Base-by-base conservation (phyloP, 1,284 basidiomycete genomes). In the Cystodermella granulosa region DNA sequence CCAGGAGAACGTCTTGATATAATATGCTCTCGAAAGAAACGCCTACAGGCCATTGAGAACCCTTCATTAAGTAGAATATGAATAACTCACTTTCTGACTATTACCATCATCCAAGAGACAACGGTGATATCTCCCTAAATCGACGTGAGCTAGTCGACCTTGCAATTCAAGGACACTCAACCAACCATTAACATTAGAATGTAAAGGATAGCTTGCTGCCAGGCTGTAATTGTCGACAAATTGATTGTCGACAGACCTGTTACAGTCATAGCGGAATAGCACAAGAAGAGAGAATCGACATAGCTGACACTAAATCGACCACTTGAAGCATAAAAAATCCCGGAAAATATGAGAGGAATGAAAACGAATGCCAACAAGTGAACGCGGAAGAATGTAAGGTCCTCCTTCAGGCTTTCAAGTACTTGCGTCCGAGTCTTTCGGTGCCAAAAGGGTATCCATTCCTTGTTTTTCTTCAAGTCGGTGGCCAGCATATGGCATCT, bases 191-290 rank as follows among this genome's bases (percentile, higher is more conserved):
- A 51, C 74, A 79, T 77, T n/a, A 77, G 59, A 17, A 77, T 49
- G 51, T 72, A 77, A 17, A 83, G 55, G 24, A 83, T 77, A 13
- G 69, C 69, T 61, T 84, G 82, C 57, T 84, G 81, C 55, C 74
- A 78, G 6, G 60, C 64, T 2, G 79, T 82, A 24, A 74, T 47
- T 3, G 74, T 78, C 5, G 71, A 73, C 2, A 75, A 52, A 54
- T 79, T 79, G 24, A 80, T 64, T 2, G 77, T 79, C 15, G 71
- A 67, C 24, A 84, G 66, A 24, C 77, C 77, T 7, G 75, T 77
- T 4, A 76, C 76, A 0, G 82, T 84, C 72, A 84, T 79, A 1
- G 81, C 77, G 3, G 77, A 80, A 52, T 81, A 79, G 55, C 80
- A 82, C 5, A 82, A 61, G 60, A 83, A 86, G 46, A 84, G 57